Evolutionary conservation across 768 basidiomycete genomes (phyloP).

Genomic region (Suillus subluteus): DNA sequence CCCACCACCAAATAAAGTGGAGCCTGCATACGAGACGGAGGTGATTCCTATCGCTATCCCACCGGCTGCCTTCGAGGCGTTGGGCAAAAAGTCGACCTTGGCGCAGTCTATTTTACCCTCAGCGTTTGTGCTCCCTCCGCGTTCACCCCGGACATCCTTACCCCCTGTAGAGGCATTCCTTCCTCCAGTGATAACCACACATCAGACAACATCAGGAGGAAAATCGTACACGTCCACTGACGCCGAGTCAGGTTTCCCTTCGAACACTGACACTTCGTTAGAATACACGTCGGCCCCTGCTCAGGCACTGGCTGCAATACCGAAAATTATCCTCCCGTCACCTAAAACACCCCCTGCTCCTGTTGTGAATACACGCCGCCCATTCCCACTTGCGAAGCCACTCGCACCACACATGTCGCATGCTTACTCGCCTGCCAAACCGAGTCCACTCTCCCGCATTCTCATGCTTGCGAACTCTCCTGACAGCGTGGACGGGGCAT

Average conservation of each 20-base stretch:
- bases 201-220: conserved; percentile 14
- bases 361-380: conserved; percentile 34
- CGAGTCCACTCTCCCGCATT: conserved; percentile 81
- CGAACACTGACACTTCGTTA: conserved; percentile 10
- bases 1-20: conserved; percentile 37
- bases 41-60: conserved; percentile 38
- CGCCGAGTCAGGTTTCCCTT: conserved; percentile 2
- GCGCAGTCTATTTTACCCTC: conserved; percentile 60
- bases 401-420: conserved; percentile 71
- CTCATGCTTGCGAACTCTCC: conserved; percentile 72
- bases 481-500: conserved; percentile 35
- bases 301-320: conserved; percentile 14
- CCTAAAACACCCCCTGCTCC: conserved; percentile 25
- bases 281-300: conserved; percentile 25
- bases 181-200: conserved; percentile 26
- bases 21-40: conserved; percentile 57
- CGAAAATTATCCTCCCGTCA: conserved; percentile 11
- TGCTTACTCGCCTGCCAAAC: conserved; percentile 80
- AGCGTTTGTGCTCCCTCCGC: conserved; percentile 79
- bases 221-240: neutral
- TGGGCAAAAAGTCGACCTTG: conserved; percentile 23
- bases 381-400: conserved; percentile 76
- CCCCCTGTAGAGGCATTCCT: conserved; percentile 52
- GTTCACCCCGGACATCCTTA: conserved; percentile 69
- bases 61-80: conserved; percentile 33